Percentiles rank a stretch among this genome's conserved stretches.
Evolutionary conservation across 352 stramenopile genomes (phyloP).

Genomic region (Pythium dissotocum): DNA sequence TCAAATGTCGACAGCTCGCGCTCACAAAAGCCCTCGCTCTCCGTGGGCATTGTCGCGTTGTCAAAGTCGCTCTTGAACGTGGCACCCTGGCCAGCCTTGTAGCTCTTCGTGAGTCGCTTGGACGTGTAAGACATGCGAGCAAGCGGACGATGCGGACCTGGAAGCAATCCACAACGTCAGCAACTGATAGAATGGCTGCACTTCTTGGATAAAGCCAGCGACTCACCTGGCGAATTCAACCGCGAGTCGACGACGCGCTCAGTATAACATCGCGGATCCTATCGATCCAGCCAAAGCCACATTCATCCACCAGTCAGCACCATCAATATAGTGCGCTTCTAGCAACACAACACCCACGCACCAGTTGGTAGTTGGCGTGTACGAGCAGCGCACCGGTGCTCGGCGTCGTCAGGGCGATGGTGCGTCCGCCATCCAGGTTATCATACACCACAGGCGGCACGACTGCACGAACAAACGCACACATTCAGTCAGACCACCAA

Average conservation of each 20-base stretch:
- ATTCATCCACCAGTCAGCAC: not conserved
- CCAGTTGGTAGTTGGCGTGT: conserved; percentile 54
- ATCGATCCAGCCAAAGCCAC: conserved; percentile 4
- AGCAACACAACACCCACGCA: conserved; percentile 19
- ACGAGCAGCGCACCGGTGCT: conserved; percentile 45
- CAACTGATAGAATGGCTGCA: not conserved
- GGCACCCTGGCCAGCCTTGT: conserved; percentile 42
- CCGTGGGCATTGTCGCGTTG: conserved; percentile 32
- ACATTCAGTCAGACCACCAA: not conserved
- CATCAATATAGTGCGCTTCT: not conserved
- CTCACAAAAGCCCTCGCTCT: conserved; percentile 61
- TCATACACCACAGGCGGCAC: conserved; percentile 51
- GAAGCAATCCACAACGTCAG: not conserved
- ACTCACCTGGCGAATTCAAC: conserved; percentile 47
- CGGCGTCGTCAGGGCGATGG: conserved; percentile 38
- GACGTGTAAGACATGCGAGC: conserved; percentile 52
- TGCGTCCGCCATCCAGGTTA: conserved; percentile 50
- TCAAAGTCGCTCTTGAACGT: conserved; percentile 51
- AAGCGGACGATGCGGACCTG: conserved; percentile 39
- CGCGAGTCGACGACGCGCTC: conserved; percentile 54
- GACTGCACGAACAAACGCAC: conserved; percentile 29
- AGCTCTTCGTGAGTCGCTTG: conserved; percentile 38
- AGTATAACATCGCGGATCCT: conserved; percentile 61
- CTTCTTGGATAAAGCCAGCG: too few relatives aligned
- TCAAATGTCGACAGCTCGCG: conserved; percentile 44